Evolutionary conservation across 2,329 filamentous ascomycete genomes (phyloP), one percentile per base, ranked within the genome.

Genomic region (Dothideomycetes sp.): DNA sequence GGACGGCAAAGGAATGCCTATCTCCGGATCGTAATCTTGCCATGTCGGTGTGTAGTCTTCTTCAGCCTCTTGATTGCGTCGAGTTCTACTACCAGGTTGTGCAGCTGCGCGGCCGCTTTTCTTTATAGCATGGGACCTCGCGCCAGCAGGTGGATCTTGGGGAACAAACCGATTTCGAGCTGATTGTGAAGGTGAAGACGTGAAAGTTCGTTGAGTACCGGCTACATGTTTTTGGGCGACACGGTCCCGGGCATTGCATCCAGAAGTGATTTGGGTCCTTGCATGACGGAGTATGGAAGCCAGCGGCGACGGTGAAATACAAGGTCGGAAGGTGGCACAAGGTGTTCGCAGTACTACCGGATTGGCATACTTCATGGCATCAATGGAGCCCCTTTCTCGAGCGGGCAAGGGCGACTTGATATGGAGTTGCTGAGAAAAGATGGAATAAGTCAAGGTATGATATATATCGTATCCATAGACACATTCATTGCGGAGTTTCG

Each of bases 11-110:
- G 58, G 58, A 50, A 62, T 58, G 16, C 59, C 59, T 5, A 55
- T 56, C 28, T 49, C 52, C 12, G 58, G 55, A 35, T 58, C 57
- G 45, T 60, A 62, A 48, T 61, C 56, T 30, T 57, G 54, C 58
- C 58, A 61, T 53, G 58, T 58, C 24, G 56, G 42, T 23, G 29
- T 35, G 15, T 46, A 46, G 11, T 33, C 40, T 20, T 44, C 38
- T 15, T 46, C 49, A 16, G 13, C 12, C 11, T 9, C 7, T 13
- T 19, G n/a, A n/a, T n/a, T 25, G 23, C 36, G 36, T 32, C 29
- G 20, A 15, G 4, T 6, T 18, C 20, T 23, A 4, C 12, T 15
- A 12, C 29, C 24, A 16, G 29, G 27, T 30, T 38, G 40, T 10
- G 12, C 4, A 4, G 33, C n/a, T 10, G 10, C 25, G 4, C 27